Evolutionary conservation across 331 rosid species (phyloP), one percentile per base, ranked within the genome.

Genomic region (Pyracantha coccinea): DNA sequence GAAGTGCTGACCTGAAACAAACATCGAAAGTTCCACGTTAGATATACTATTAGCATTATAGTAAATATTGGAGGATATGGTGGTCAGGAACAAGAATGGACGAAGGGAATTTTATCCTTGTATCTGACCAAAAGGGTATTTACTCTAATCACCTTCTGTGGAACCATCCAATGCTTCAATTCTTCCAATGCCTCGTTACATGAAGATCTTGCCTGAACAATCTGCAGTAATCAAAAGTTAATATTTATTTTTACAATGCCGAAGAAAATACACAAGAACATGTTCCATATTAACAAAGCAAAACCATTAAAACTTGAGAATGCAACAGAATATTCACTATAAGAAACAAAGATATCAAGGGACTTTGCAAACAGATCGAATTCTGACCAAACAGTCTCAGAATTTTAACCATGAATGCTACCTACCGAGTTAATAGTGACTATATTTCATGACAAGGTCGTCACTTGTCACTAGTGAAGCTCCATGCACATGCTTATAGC

Each of bases 1-100:
- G 96, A 79, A 76, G 96, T 90, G 11, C 82, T 85, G 68, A 88
- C 93, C 97, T 92, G 82, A 78, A 86, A 80, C 55, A 23, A 6
- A 8, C 27, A 33, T 5, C 11, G 4, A 58, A 8, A 23, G 47
- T 41, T 41, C 47, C 47, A 11, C 2, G 5, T 41, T 41, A 41
- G 10, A 41, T 41, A 41, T 41, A 41, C 47, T 41, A 10, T 41
- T 41, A 41, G 47, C 47, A 41, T 41, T 41, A 41, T 41, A 3
- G 35, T 72, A 24, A 17, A 32, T 31, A n/a, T 55, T 32, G 20
- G 44, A 71, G 65, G 50, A 71, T 54, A 55, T 20, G 17, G 21
- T 32, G 52, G 16, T 24, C 52, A 0, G 16, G 2, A 28, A 20
- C 12, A 35, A 41, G 47, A 41, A 41, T 41, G 47, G 14, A 41